These are phyloP conservation scores for Phaeotremella skinneri DNA, from an alignment of 768 basidiomycete species.

Conservation along the genomic window DNA sequence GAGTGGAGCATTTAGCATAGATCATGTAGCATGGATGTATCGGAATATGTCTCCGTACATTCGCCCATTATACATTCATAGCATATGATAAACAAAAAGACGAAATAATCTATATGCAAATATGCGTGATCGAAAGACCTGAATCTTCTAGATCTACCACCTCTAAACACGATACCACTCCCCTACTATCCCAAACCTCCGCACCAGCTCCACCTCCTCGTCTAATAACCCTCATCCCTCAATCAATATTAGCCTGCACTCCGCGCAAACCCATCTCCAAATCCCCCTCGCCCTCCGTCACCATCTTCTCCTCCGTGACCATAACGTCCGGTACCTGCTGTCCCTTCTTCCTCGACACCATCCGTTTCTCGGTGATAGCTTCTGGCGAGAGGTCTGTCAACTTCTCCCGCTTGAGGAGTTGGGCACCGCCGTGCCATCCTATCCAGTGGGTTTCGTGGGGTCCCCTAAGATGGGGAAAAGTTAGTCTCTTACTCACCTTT, in stretches of 20 bases:
- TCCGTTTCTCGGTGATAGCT: constrained; percentile 35
- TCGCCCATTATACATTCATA: too few species aligned
- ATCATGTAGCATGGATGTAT: too few species aligned
- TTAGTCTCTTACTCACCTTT: neutral
- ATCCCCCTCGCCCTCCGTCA: neutral
- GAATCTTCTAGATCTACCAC: too few species aligned
- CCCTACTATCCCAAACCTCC: too few species aligned
- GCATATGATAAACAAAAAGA: too few species aligned
- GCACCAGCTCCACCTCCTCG: neutral
- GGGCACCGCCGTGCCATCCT: constrained; percentile 53
- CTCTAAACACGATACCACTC: too few species aligned
- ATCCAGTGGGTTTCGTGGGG: constrained; percentile 60
- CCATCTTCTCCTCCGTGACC: neutral
- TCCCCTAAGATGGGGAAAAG: constrained; percentile 55
- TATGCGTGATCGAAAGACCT: too few species aligned
- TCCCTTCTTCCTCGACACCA: neutral
- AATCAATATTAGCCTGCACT: too few species aligned
- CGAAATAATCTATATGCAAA: too few species aligned
- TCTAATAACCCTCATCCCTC: neutral
- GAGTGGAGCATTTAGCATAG: too few species aligned
- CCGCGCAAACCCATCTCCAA: neutral
- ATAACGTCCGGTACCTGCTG: neutral
- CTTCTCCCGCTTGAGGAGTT: constrained; percentile 35
- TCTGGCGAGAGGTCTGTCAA: constrained; percentile 39
- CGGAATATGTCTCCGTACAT: too few species aligned